A percentile compares a stretch with the other conserved stretches of the same genome.
phyloP scores from a whole-genome alignment of 192 early-diverging fungal genomes.

The Gigaspora rosea region DNA sequence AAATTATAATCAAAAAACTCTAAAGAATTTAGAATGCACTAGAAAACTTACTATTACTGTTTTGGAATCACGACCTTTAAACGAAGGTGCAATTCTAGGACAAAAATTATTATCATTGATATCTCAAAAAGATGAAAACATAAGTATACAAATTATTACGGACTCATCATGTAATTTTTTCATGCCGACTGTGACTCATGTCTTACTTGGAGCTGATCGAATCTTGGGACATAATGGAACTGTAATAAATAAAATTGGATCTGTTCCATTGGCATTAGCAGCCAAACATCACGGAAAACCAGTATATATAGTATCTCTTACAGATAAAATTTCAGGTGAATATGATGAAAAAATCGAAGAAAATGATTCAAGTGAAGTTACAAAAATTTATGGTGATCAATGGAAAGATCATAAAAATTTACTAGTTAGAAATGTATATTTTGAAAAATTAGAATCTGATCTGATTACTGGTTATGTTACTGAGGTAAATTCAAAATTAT shows the following conservation, averaged over 20 bases:
- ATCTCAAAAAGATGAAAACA: neutral
- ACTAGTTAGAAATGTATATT: constrained; percentile 27
- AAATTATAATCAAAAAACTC: neutral
- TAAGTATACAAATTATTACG: constrained; percentile 14
- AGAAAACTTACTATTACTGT: neutral
- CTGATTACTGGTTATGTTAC: constrained; percentile 24
- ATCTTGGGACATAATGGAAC: constrained; percentile 21
- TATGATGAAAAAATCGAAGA: constrained; percentile 17
- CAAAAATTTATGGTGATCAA: neutral
- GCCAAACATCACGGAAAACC: constrained; percentile 10
- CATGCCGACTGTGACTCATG: constrained; percentile 24
- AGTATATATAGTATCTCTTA: neutral
- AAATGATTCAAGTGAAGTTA: constrained; percentile 16
- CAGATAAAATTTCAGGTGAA: constrained; percentile 1
- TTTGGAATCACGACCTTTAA: constrained; percentile 25
- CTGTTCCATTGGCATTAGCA: constrained; percentile 9
- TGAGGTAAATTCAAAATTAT: no score
- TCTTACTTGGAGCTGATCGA: constrained; percentile 20
- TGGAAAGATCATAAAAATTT: neutral
- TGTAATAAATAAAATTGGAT: constrained; percentile 28
- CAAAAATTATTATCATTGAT: neutral
- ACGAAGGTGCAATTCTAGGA: constrained; percentile 13
- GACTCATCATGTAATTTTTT: constrained; percentile 26
- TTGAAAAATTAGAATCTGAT: constrained; percentile 27
- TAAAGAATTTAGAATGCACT: neutral